Conservation (phyloP, 2,329 filamentous ascomycete species). For the Graphilbum fragrans region DNA sequence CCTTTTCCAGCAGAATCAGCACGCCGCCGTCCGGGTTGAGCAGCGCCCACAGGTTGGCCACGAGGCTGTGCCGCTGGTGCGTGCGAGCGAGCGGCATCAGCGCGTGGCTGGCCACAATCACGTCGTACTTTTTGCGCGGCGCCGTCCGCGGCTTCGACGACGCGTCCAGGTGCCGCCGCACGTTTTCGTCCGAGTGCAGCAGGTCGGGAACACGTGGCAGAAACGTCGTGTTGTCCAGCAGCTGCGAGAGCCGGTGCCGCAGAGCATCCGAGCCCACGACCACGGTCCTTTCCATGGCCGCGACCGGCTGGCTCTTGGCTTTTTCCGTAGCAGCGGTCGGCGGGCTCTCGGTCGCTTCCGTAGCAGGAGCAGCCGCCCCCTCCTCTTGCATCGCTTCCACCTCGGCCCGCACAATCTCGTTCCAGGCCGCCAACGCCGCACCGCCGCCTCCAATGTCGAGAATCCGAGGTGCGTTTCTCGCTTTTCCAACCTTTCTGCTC, state of each 20-base stretch:
- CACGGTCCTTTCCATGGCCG: slow-evolving; percentile 74
- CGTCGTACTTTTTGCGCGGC: slow-evolving; percentile 67
- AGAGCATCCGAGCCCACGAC: slow-evolving; percentile 65
- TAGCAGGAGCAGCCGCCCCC: slow-evolving; percentile 23
- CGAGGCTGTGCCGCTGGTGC: slow-evolving; percentile 61
- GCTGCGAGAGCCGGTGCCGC: slow-evolving; percentile 59
- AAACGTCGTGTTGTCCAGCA: slow-evolving; percentile 85
- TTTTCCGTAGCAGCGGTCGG: slow-evolving; percentile 62
- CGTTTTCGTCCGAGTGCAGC: slow-evolving; percentile 49
- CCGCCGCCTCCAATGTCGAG: slow-evolving; percentile 67
- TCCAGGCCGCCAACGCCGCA: slow-evolving; percentile 62
- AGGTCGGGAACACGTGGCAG: slow-evolving; percentile 86
- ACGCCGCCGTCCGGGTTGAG: slow-evolving; percentile 77
- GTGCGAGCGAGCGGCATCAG: slow-evolving; percentile 67
- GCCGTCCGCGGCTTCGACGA: slow-evolving; percentile 30
- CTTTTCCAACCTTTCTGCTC: no score
- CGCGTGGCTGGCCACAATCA: slow-evolving; percentile 81
- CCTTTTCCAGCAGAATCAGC: slow-evolving; percentile 81
- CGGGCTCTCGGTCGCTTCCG: slow-evolving; percentile 18
- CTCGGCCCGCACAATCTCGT: slow-evolving; percentile 68
- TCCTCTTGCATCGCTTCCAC: slow-evolving; percentile 57
- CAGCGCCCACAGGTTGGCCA: slow-evolving; percentile 84
- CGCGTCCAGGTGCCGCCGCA: slow-evolving; percentile 46
- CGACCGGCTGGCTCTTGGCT: slow-evolving; percentile 29
- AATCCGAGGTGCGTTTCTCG: slow-evolving; percentile 44